A percentile compares a stretch with the other conserved stretches of the same genome.
These are phyloP conservation scores for Eimeria sp. DNA, from an alignment of 169 alveolate species.

Conservation along the genomic window DNA sequence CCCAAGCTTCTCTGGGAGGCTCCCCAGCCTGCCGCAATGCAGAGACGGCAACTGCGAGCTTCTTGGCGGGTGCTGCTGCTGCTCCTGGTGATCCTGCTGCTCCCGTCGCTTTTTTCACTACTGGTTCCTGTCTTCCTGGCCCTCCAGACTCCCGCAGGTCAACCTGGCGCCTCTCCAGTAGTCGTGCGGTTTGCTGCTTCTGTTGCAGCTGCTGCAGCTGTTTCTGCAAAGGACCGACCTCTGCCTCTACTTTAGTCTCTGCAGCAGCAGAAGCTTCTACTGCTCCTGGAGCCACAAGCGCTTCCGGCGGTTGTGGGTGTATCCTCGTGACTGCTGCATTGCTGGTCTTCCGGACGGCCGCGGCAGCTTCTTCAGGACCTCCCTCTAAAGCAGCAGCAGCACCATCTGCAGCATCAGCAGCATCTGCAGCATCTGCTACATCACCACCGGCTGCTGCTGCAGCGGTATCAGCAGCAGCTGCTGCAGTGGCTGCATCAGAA, in stretches of 20 bases:
- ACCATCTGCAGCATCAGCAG: background rate
- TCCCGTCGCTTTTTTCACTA: no score
- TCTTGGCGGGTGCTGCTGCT: background rate
- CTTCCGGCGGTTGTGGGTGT: background rate
- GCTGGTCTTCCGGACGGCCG: background rate
- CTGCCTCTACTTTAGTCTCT: background rate
- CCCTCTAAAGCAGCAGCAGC: background rate
- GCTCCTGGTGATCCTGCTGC: background rate
- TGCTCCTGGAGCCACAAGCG: background rate
- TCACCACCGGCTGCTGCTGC: background rate
- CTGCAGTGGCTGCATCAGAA: background rate
- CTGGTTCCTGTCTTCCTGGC: no score
- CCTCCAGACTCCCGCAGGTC: no score
- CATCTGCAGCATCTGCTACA: background rate
- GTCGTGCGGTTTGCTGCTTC: background rate
- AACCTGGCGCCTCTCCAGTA: no score
- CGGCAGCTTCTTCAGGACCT: no score
- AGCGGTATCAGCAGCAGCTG: slow-evolving; percentile 5
- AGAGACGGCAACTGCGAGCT: background rate
- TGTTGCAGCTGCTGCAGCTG: background rate
- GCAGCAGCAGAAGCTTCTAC: background rate
- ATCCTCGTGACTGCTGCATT: background rate
- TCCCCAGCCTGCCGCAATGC: background rate
- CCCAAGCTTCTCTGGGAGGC: background rate
- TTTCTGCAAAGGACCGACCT: background rate